A percentile compares a stretch with the other conserved stretches of the same genome.
Conservation (phyloP, 805 yeast genomes). For the Candida endomychidarum region DNA sequence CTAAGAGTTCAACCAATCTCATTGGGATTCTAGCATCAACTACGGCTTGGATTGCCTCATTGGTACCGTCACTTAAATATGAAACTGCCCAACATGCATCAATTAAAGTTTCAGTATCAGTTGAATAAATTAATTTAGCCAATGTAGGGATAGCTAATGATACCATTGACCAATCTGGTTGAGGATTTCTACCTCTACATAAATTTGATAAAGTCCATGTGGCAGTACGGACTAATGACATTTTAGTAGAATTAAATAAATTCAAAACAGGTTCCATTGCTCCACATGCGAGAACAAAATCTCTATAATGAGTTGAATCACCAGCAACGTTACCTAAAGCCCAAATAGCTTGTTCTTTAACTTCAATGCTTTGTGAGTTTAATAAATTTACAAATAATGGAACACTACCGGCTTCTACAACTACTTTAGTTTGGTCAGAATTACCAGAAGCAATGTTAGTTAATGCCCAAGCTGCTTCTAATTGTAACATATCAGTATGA, state of each 20-base stretch:
- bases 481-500: conserved; percentile 84
- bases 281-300: conserved; percentile 76
- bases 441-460: conserved; percentile 96
- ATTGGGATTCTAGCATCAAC: conserved; percentile 94
- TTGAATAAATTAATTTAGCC: conserved; percentile 85
- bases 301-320: conserved; percentile 88
- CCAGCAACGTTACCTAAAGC: conserved; percentile 99
- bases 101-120: conserved; percentile 88
- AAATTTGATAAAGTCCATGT: conserved; percentile 97
- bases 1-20: conserved; percentile 86
- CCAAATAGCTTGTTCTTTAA: conserved; percentile 98
- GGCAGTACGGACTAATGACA: conserved; percentile 91
- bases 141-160: conserved; percentile 86
- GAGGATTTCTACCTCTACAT: conserved; percentile 95
- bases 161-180: conserved; percentile 91
- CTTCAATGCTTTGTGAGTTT: conserved; percentile 80
- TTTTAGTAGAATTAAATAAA: conserved; percentile 76
- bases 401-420: conserved; percentile 91
- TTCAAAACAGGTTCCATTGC: conserved; percentile 88
- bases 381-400: conserved; percentile 85
- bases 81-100: conserved; percentile 99
- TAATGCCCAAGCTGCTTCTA: conserved; percentile 99
- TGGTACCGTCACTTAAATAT: conserved; percentile 88
- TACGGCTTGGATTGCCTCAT: conserved; percentile 93
- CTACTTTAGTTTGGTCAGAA: conserved; percentile 84